phyloP scores from a whole-genome alignment of 345 rosid genomes.

The Boechera divaricarpa region DNA sequence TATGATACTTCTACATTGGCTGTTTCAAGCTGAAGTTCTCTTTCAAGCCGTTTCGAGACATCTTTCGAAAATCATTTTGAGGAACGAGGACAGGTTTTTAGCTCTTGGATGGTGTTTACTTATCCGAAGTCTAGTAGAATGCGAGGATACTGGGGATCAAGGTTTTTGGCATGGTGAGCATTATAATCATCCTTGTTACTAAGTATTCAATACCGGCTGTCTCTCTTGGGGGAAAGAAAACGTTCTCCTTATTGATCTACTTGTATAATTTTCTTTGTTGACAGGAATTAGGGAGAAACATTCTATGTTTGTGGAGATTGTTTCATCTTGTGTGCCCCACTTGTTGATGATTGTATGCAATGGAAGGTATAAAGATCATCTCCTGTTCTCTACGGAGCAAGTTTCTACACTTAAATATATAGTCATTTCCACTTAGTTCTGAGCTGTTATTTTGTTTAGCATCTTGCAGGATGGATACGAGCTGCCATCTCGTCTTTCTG shows the following conservation, averaged over 20 bases:
- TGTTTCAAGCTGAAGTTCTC: slow-evolving; percentile 70
- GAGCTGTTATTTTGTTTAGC: slow-evolving; percentile 51
- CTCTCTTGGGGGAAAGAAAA: background rate
- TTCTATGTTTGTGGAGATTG: slow-evolving; percentile 57
- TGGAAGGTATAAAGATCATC: slow-evolving; percentile 61
- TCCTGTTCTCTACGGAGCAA: background rate
- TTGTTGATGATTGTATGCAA: slow-evolving; percentile 51
- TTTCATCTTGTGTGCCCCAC: slow-evolving; percentile 60
- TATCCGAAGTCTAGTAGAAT: slow-evolving; percentile 65
- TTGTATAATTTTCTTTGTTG: slow-evolving; percentile 12
- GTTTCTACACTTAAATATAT: slow-evolving; percentile 5
- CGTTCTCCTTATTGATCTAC: background rate
- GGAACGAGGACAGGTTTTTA: slow-evolving; percentile 71
- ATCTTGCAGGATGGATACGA: slow-evolving; percentile 73
- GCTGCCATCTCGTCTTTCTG: slow-evolving; percentile 85
- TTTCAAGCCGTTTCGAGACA: slow-evolving; percentile 56
- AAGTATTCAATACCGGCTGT: background rate
- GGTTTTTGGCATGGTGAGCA: slow-evolving; percentile 59
- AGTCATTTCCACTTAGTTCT: slow-evolving; percentile 11
- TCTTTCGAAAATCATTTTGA: slow-evolving; percentile 53
- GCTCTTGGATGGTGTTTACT: slow-evolving; percentile 88
- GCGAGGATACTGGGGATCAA: slow-evolving; percentile 54
- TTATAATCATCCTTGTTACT: slow-evolving; percentile 16
- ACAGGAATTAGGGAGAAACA: slow-evolving; percentile 75
- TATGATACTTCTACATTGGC: slow-evolving; percentile 67